Conservation (phyloP, 116 monocot genomes). For the Zostera marina region DNA sequence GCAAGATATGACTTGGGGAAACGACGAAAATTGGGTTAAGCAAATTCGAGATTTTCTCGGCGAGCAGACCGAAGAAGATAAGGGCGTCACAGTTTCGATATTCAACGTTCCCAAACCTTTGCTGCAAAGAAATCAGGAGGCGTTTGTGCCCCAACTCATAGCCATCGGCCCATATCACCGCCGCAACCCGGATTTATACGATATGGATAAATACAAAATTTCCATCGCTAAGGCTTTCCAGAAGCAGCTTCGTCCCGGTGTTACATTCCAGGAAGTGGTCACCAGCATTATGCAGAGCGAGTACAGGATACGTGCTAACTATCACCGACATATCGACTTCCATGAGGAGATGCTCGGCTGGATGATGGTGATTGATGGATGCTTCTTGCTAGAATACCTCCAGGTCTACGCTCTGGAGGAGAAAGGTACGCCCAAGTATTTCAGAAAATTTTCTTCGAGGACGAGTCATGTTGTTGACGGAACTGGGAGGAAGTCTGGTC, state of each 20-base stretch:
- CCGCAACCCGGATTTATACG: conserved; percentile 33
- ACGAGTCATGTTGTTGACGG: conserved; percentile 12
- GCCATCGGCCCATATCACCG: conserved; percentile 83
- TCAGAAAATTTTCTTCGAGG: background rate
- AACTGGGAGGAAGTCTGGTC: conserved; percentile 18
- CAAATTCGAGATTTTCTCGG: conserved; percentile 15
- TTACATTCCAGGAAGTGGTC: conserved; percentile 33
- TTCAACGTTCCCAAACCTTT: conserved; percentile 41
- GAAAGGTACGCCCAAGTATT: background rate
- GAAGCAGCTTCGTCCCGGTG: conserved; percentile 7
- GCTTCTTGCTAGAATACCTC: conserved; percentile 68
- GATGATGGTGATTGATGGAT: conserved; percentile 72
- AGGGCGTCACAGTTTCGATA: conserved; percentile 18
- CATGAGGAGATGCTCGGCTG: conserved; percentile 51
- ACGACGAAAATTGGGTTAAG: conserved; percentile 20
- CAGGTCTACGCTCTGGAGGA: conserved; percentile 4
- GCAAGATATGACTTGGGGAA: background rate
- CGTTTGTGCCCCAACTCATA: conserved; percentile 53
- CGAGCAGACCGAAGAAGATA: conserved; percentile 7
- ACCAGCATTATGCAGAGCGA: conserved; percentile 22
- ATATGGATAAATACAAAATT: conserved; percentile 68
- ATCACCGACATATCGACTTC: conserved; percentile 50
- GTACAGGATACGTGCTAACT: conserved; percentile 36
- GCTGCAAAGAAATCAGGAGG: conserved; percentile 19
- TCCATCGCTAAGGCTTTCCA: conserved; percentile 34